A percentile compares a stretch with the other conserved stretches of the same genome.
These are phyloP conservation scores for Camellia lanceoleosa DNA, from an alignment of 148 eudicot species.

Conservation along the genomic window DNA sequence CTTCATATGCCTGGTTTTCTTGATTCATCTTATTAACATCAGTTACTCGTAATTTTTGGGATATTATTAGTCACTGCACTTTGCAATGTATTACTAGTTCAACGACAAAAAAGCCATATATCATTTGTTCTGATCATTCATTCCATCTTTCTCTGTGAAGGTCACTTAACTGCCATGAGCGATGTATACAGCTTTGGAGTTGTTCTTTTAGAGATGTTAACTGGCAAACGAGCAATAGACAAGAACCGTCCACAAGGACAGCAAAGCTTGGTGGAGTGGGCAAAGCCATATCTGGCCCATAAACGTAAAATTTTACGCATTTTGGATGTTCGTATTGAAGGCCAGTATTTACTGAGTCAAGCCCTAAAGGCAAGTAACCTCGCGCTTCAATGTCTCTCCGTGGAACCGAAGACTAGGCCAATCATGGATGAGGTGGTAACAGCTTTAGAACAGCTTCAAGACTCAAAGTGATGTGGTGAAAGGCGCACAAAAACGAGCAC, in stretches of 20 bases:
- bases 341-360: constrained; percentile 32
- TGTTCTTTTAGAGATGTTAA: constrained; percentile 78
- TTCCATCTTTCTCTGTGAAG: constrained; percentile 26
- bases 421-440: constrained; percentile 45
- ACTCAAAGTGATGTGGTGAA: constrained; percentile 17
- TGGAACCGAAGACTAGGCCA: constrained; percentile 42
- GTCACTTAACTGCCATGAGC: constrained; percentile 83
- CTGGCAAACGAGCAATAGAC: constrained; percentile 85
- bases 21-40: not conserved
- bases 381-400: constrained; percentile 37
- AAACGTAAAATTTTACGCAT: constrained; percentile 66
- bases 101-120: not conserved
- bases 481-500: constrained; percentile 12
- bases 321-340: constrained; percentile 44
- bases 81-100: not conserved
- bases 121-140: constrained; percentile 1
- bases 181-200: constrained; percentile 90
- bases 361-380: constrained; percentile 39
- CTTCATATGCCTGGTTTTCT: not conserved
- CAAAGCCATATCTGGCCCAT: constrained; percentile 70
- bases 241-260: constrained; percentile 87
- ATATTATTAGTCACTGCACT: not conserved
- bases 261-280: constrained; percentile 87
- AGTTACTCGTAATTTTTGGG: not conserved
- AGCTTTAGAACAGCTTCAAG: constrained; percentile 42